Evolutionary conservation across 1,284 basidiomycete species (phyloP), one percentile per base, ranked within the genome.

Genomic region (Anthracocystis setariae): DNA sequence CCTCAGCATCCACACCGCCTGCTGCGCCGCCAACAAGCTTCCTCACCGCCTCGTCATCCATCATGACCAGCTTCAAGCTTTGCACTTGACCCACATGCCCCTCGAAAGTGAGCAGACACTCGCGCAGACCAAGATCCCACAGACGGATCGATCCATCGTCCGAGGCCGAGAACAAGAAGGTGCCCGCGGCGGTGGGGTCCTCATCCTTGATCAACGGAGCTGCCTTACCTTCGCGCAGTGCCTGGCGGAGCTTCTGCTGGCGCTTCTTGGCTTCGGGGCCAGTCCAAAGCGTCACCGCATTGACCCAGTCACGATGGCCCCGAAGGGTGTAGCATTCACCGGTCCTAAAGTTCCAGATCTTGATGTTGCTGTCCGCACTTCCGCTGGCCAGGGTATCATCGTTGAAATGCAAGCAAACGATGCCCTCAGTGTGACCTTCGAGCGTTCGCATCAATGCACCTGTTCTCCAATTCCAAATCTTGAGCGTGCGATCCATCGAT

Each of bases 11-110:
- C 12, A 50, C 58, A 3, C 83, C 58, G 83, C 85, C 25, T 84
- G 65, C 43, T 25, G 68, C 72, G 38, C 70, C 74, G 32, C 64
- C 57, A 39, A 64, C 70, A 20, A 82, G 62, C 67, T 79, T 74
- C 33, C 72, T 55, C 3, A 81, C 66, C n/a, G 79, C 76, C 20
- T 73, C 74, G 23, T 77, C 70, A 53, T 80, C 76, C 71, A 82
- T 72, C 73, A 89, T 86, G 45, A 96, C 84, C 25, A 97, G 85
- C 78, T 89, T 90, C 83, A 98, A 87, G 76, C 90, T 92, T 85
- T 99, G 95, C 5, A 98, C 92, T 81, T 98, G 94, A 0, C 91
- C 93, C 57, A 95, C 90, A 84, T 99, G 95, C 0, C 94, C 96
- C 13, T 87, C 87, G 80, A 95, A 93, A 55, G 90, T 89, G 27